A percentile compares a stretch with the other conserved stretches of the same genome.
These are phyloP conservation scores for Amanita thiersii DNA, from an alignment of 768 basidiomycete species.

Conservation along the genomic window DNA sequence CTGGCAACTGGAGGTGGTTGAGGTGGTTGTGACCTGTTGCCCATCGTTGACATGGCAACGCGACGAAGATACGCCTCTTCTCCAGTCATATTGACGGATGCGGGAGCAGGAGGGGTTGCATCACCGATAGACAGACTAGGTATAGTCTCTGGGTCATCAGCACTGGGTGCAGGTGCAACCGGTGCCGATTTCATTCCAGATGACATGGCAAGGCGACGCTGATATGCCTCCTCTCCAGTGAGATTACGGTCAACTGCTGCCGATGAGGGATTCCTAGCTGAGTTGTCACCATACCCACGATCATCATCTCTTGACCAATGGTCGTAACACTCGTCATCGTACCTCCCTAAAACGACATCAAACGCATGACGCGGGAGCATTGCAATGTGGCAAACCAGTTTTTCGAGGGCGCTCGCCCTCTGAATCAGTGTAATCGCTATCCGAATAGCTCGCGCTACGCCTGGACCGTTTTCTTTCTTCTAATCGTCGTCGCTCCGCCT, in stretches of 20 bases:
- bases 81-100: slow-evolving; percentile 33
- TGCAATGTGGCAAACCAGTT: slow-evolving; percentile 37
- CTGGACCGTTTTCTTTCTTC: slow-evolving; percentile 53
- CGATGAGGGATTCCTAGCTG: slow-evolving; percentile 19
- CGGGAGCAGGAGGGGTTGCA: slow-evolving; percentile 8
- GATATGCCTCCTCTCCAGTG: slow-evolving; percentile 76
- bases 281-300: slow-evolving; percentile 13
- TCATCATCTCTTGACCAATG: slow-evolving; percentile 51
- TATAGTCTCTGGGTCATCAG: slow-evolving; percentile 3
- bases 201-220: slow-evolving; percentile 70
- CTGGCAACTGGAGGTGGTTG: slow-evolving; percentile 20
- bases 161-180: background rate
- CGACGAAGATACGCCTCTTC: slow-evolving; percentile 66
- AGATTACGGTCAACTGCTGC: slow-evolving; percentile 34
- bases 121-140: slow-evolving; percentile 8
- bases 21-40: slow-evolving; percentile 19
- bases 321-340: slow-evolving; percentile 40
- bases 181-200: slow-evolving; percentile 15
- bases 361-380: background rate
- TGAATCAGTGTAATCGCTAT: slow-evolving; percentile 55
- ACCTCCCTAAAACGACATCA: slow-evolving; percentile 30
- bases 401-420: slow-evolving; percentile 64
- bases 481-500: slow-evolving; percentile 49
- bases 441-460: slow-evolving; percentile 54
- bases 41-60: slow-evolving; percentile 43